Evolutionary conservation across 148 eudicot genomes (phyloP).

Genomic region (Bassia scoparia): DNA sequence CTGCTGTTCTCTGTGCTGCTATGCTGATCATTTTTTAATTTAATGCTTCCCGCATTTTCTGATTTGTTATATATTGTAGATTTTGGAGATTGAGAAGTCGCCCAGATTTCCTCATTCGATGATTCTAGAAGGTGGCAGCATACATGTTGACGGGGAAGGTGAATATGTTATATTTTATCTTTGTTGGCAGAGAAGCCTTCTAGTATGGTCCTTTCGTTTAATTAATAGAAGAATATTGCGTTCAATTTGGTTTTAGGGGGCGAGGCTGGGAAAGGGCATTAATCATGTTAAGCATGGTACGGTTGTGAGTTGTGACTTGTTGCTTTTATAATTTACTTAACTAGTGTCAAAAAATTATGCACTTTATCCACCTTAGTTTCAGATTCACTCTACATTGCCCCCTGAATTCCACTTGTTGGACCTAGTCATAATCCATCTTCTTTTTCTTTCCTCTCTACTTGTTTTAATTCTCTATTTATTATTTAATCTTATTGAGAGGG

Average conservation of each 20-base stretch:
- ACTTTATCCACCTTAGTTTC: neutral
- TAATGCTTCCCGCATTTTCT: constrained; percentile 3
- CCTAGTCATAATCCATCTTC: neutral
- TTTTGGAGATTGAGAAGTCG: constrained; percentile 62
- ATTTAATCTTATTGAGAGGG: too few species aligned
- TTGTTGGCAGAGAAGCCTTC: neutral
- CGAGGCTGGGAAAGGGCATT: neutral
- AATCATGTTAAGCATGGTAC: neutral
- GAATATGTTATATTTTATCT: neutral
- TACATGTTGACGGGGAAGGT: constrained; percentile 99
- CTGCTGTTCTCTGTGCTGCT: neutral
- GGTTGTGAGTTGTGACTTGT: constrained; percentile 11
- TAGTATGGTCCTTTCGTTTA: neutral
- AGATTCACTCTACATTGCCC: neutral
- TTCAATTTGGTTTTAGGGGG: neutral
- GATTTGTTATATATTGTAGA: constrained; percentile 36
- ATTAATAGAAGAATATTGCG: neutral
- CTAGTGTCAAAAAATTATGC: neutral
- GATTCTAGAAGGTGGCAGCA: constrained; percentile 97
- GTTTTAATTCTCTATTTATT: neutral
- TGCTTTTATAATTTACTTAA: neutral
- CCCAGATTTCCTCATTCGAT: constrained; percentile 86
- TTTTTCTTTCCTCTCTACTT: neutral
- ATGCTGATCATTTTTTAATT: neutral
- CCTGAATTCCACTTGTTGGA: neutral